A percentile compares a stretch with the other conserved stretches of the same genome.
phyloP scores from a whole-genome alignment of 73 alveolate genomes.

The Symbiodinium pilosum region DNA sequence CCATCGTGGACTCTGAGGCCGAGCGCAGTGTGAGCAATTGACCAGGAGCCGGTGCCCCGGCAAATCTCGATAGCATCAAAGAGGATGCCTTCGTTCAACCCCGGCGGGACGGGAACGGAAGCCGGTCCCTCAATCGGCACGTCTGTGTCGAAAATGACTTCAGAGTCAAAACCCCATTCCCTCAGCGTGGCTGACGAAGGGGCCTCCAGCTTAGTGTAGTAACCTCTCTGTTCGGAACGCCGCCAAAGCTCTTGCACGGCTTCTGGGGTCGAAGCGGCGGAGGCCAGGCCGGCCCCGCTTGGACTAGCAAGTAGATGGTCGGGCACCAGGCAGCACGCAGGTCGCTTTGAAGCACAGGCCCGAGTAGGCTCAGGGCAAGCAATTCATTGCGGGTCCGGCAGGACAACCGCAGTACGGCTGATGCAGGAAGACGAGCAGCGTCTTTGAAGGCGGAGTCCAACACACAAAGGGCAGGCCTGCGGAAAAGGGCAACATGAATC shows the following conservation, averaged over 20 bases:
- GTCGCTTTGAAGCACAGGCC: background rate
- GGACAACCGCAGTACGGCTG: background rate
- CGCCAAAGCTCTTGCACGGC: constrained; percentile 16
- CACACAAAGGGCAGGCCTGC: background rate
- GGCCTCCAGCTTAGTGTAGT: background rate
- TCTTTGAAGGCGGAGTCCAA: background rate
- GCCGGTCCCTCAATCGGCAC: too few species aligned
- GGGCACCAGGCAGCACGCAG: background rate
- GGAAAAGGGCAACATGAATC: background rate
- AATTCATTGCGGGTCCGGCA: background rate
- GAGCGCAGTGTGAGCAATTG: background rate
- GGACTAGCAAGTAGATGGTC: background rate
- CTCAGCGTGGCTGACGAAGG: background rate
- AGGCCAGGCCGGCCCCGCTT: background rate
- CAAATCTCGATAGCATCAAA: background rate
- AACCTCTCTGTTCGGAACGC: background rate
- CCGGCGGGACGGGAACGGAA: background rate
- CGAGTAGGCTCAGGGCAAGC: background rate
- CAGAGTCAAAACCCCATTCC: background rate
- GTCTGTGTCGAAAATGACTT: background rate
- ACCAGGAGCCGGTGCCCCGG: background rate
- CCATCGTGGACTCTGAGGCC: background rate
- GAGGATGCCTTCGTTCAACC: background rate
- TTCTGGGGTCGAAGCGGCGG: background rate
- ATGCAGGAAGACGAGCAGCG: background rate